Evolutionary conservation across 2,329 filamentous ascomycete species (phyloP).

Genomic region (Neofusicoccum laricinum): DNA sequence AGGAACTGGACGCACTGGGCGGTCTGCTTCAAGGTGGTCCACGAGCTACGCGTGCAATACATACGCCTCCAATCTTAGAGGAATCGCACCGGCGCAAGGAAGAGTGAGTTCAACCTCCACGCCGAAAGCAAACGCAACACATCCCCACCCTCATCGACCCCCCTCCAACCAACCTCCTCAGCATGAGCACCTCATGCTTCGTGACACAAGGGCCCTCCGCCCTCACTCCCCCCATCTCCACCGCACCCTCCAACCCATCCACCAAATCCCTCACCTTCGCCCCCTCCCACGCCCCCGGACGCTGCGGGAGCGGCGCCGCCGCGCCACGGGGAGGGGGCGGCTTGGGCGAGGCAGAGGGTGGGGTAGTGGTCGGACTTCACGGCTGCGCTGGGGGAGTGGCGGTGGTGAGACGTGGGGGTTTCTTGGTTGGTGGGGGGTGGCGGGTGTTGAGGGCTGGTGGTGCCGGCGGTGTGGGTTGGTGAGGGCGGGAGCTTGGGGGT

Average conservation of each 20-base stretch:
- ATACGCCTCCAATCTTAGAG: too few species aligned
- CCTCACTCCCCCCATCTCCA: constrained; percentile 20
- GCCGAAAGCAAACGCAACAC: too few species aligned
- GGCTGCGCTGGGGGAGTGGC: not conserved
- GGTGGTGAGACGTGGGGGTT: not conserved
- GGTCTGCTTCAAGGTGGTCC: too few species aligned
- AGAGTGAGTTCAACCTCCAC: too few species aligned
- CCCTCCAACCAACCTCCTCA: constrained; percentile 37
- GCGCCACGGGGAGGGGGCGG: constrained; percentile 48
- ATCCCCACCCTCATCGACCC: constrained; percentile 6
- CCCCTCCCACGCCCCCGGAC: constrained; percentile 49
- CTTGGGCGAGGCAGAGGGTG: constrained; percentile 52
- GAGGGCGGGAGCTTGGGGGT: too few species aligned
- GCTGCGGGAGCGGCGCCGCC: too few species aligned
- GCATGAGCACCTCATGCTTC: constrained; percentile 52
- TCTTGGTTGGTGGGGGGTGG: too few species aligned
- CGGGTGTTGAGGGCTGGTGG: too few species aligned
- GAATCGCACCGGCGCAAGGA: too few species aligned
- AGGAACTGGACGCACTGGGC: too few species aligned
- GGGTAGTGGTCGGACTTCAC: constrained; percentile 51
- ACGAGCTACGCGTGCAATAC: too few species aligned
- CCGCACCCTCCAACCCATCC: constrained; percentile 40
- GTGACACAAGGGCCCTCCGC: constrained; percentile 48
- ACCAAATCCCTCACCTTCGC: constrained; percentile 51
- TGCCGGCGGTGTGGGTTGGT: too few species aligned